Base-by-base conservation (phyloP, 345 rosid genomes). In the Camelina neglecta region DNA sequence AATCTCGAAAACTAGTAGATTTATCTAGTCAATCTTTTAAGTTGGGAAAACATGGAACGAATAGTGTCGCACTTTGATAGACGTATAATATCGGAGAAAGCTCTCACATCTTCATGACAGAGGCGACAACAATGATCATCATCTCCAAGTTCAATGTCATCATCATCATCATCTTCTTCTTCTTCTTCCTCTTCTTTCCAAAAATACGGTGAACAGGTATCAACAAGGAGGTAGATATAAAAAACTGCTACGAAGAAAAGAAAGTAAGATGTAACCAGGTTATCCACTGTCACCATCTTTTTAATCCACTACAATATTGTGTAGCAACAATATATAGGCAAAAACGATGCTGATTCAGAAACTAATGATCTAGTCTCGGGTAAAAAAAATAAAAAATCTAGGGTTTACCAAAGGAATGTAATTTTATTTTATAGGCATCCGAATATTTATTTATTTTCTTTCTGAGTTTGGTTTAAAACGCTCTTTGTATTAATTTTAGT, bases 91-190 rank as follows among this genome's bases (percentile, higher is more conserved):
- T 54, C 16, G 9, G 59, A 54, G 59, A 54, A 24, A 24, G 35
- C 9, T 54, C 59, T 54, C 0, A 54, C n/a, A 24, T 54, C 59
- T 24, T 24, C 59, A 24, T 11, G 35, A 38, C 65, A 60, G 29
- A 60, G 3, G n/a, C 9, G 9, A 9, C 65, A 60, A 36, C 48
- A 38, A 18, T 60, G 9, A 15, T 18, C 6, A 31, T 8, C 20
- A 21, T 53, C 65, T 60, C 65, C 65, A 38, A 60, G 47, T 23
- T 60, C 65, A 9, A 60, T 60, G 33, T 60, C 20, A 3, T 3
- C 54, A 7, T 47, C 50, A 45, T 13, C 49, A 13, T 45, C 16
- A 6, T 35, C 9, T 1, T 35, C 38, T 35, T 35, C 38, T 7
- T 35, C 36, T 31, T 31, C 35, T 4, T 31, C 26, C 1, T 36